A percentile compares a stretch with the other conserved stretches of the same genome.
These are phyloP conservation scores for Xylaria acuta DNA, from an alignment of 495 filamentous ascomycete genomes.

Conservation along the genomic window DNA sequence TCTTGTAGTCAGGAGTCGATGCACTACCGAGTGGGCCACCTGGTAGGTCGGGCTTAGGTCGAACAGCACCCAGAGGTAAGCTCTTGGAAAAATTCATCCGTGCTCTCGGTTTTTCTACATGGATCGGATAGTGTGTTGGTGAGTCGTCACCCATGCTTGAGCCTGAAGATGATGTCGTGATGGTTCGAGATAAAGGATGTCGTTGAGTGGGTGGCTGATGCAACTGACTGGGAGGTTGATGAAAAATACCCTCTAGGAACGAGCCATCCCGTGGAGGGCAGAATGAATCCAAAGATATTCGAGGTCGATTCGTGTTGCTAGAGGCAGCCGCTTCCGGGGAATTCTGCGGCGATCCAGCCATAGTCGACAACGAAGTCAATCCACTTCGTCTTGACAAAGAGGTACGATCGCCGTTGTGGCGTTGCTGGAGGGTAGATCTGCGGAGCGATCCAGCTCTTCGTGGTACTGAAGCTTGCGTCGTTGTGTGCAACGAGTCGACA, in stretches of 20 bases:
- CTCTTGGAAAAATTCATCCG: slow-evolving; percentile 78
- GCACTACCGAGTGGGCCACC: slow-evolving; percentile 49
- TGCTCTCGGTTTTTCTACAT: slow-evolving; percentile 53
- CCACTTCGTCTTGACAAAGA: slow-evolving; percentile 57
- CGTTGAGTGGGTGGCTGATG: slow-evolving; percentile 63
- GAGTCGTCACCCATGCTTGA: slow-evolving; percentile 80
- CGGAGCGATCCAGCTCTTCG: slow-evolving; percentile 73
- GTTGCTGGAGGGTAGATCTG: slow-evolving; percentile 86
- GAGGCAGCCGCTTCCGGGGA: slow-evolving; percentile 57
- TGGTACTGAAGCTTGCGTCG: slow-evolving; percentile 45
- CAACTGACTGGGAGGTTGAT: slow-evolving; percentile 58
- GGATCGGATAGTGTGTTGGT: slow-evolving; percentile 68
- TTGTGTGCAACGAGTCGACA: slow-evolving; percentile 40
- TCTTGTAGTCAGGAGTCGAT: slow-evolving; percentile 84
- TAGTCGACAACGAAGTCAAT: slow-evolving; percentile 15
- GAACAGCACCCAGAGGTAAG: slow-evolving; percentile 60
- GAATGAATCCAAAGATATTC: slow-evolving; percentile 79
- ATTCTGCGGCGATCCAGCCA: slow-evolving; percentile 52
- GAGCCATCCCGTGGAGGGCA: slow-evolving; percentile 68
- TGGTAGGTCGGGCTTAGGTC: slow-evolving; percentile 29
- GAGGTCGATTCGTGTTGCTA: slow-evolving; percentile 61
- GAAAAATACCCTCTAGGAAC: slow-evolving; percentile 62
- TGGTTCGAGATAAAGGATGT: slow-evolving; percentile 83
- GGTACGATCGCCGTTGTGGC: slow-evolving; percentile 66
- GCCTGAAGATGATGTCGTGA: slow-evolving; percentile 82